Conservation (phyloP, 768 basidiomycete genomes). For the Boletus sensibilis region DNA sequence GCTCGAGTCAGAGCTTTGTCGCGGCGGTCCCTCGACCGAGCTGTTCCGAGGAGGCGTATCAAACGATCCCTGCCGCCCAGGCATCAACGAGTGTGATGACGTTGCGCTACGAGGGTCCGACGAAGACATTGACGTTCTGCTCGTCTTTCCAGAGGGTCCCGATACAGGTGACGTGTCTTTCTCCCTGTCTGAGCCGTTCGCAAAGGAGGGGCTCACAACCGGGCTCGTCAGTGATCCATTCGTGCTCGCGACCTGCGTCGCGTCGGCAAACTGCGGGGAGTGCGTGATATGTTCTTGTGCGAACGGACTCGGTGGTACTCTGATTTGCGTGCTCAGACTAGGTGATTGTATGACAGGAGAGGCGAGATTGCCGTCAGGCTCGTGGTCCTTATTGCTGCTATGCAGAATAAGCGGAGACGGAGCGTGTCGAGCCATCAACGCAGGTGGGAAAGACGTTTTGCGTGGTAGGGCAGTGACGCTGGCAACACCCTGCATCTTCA, state of each 20-base stretch:
- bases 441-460: slow-evolving; percentile 17
- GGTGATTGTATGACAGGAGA: slow-evolving; percentile 35
- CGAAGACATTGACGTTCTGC: slow-evolving; percentile 15
- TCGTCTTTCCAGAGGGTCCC: neutral
- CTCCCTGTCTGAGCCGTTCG: slow-evolving; percentile 17
- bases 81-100: slow-evolving; percentile 15
- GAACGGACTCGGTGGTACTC: slow-evolving; percentile 40
- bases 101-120: slow-evolving; percentile 8
- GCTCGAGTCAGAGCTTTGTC: slow-evolving; percentile 26
- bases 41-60: slow-evolving; percentile 17
- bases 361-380: neutral
- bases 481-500: neutral
- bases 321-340: slow-evolving; percentile 30
- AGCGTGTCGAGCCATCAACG: slow-evolving; percentile 20
- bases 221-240: slow-evolving; percentile 13
- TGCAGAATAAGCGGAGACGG: slow-evolving; percentile 21
- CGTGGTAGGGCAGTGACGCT: neutral
- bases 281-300: slow-evolving; percentile 21
- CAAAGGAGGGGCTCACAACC: slow-evolving; percentile 10
- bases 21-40: slow-evolving; percentile 22
- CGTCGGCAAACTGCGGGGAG: slow-evolving; percentile 6
- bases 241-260: neutral
- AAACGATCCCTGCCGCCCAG: slow-evolving; percentile 14
- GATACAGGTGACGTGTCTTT: slow-evolving; percentile 18
- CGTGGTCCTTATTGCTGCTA: slow-evolving; percentile 1